Percentiles rank a stretch among this genome's conserved stretches.
Evolutionary conservation across 768 basidiomycete genomes (phyloP).

Genomic region (Tricholoma furcatifolium): DNA sequence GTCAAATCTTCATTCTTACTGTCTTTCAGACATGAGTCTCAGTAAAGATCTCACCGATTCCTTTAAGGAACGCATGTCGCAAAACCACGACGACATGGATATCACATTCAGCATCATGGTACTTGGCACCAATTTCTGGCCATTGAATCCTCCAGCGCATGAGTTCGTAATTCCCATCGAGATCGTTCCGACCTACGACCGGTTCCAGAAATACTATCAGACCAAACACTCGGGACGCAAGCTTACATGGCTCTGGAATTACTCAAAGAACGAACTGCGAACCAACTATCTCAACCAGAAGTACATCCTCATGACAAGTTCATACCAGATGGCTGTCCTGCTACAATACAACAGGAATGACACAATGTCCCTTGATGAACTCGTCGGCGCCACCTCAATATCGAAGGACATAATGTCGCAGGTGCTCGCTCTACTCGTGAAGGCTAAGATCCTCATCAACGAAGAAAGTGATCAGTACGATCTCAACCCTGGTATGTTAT

Average conservation of each 20-base stretch:
- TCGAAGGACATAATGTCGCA: constrained; percentile 79
- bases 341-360: constrained; percentile 94
- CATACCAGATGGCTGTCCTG: constrained; percentile 96
- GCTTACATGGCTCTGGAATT: constrained; percentile 98
- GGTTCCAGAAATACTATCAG: constrained; percentile 93
- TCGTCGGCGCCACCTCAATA: constrained; percentile 77
- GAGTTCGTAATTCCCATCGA: constrained; percentile 91
- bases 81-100: constrained; percentile 85
- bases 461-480: constrained; percentile 91
- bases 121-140: constrained; percentile 97
- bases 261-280: constrained; percentile 94
- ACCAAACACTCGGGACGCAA: constrained; percentile 95
- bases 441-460: constrained; percentile 88
- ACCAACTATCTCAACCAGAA: constrained; percentile 94
- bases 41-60: constrained; percentile 96
- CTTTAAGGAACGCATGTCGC: constrained; percentile 94
- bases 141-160: constrained; percentile 78
- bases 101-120: constrained; percentile 95
- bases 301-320: constrained; percentile 95
- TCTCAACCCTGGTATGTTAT: constrained; percentile 67
- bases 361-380: constrained; percentile 79
- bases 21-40: constrained; percentile 81
- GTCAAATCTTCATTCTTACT: background rate
- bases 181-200: constrained; percentile 84
- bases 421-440: constrained; percentile 70